phyloP scores from a whole-genome alignment of 208 protist species.

The Trypanosoma vivax region DNA sequence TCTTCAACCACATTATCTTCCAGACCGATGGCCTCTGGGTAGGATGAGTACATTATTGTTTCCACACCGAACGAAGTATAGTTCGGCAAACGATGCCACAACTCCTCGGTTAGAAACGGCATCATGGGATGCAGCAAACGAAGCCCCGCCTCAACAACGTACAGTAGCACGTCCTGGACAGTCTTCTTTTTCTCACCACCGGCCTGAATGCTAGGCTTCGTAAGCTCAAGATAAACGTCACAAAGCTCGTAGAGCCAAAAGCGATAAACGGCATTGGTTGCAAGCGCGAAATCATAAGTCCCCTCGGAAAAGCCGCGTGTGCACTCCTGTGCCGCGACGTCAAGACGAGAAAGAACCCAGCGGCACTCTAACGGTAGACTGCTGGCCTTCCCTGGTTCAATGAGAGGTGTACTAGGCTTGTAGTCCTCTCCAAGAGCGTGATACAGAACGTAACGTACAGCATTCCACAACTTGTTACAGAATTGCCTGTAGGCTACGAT shows the following conservation, averaged over 20 bases:
- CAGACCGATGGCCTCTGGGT: conserved; percentile 67
- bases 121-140: conserved; percentile 99
- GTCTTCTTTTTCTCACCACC: conserved; percentile 64
- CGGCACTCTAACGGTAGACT: conserved; percentile 84
- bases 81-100: conserved; percentile 96
- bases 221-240: conserved; percentile 95
- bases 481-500: conserved; percentile 97
- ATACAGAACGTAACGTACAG: conserved; percentile 94
- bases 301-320: conserved; percentile 66
- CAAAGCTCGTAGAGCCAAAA: conserved; percentile 99
- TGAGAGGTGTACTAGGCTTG: conserved; percentile 38
- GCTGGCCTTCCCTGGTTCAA: conserved; percentile 32
- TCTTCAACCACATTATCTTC: conserved; percentile 56
- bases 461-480: conserved; percentile 99
- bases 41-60: conserved; percentile 87
- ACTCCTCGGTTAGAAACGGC: conserved; percentile 99
- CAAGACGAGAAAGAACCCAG: conserved; percentile 95
- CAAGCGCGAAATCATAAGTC: conserved; percentile 89
- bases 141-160: conserved; percentile 90
- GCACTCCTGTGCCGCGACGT: conserved; percentile 63
- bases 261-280: conserved; percentile 89
- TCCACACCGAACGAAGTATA: conserved; percentile 64
- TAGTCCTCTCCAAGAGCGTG: conserved; percentile 81
- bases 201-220: conserved; percentile 88
- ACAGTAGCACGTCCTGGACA: conserved; percentile 89